Base-by-base conservation (phyloP, 768 basidiomycete species). In the Baorangia bicolor region DNA sequence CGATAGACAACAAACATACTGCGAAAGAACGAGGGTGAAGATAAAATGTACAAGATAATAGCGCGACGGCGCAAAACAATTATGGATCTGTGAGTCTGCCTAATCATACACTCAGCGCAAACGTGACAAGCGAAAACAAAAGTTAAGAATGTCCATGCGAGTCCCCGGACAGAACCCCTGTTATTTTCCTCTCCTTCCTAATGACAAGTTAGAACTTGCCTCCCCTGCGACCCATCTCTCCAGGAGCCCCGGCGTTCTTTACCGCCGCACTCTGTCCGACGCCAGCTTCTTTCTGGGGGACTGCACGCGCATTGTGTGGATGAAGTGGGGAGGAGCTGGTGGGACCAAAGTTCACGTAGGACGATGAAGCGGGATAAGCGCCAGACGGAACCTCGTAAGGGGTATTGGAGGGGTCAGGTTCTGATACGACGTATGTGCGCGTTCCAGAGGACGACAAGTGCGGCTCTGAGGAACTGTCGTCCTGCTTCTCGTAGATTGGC, bases 311-410 rank as follows among this genome's bases (percentile, higher is more conserved):
- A 6, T 78, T 80, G 56, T 74, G 67, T 28, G 56, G 12, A 44
- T 57, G 46, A 40, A 72, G 74, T 62, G 81, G 77, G 18, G 79
- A 78, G 44, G 76, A 66, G 58, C 75, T 74, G 18, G 80, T 73
- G 34, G 79, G 49, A 13, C 69, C 53, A 69, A 71, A 77, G 64
- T 74, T 75, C 52, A 75, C 69, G 65, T 78, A 80, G 18, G 83
- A 74, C 2, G 76, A 69, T 21, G 80, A 78, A 30, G 76, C 75
- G 39, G 81, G 78, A 68, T 84, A 85, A 6, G 87, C 88, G 60
- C 88, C 88, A 12, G 83, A 81, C 2, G 88, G 88, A n/a, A 90
- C 86, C 60, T 80, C 74, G 62, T 88, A 88, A 31, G 81, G 81
- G 40, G 77, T 79, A 52, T 83, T 68, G 53, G 82, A 74, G 33